These are phyloP conservation scores for Neurospora sp. DNA, from an alignment of 2,329 filamentous ascomycete genomes.

Conservation along the genomic window DNA sequence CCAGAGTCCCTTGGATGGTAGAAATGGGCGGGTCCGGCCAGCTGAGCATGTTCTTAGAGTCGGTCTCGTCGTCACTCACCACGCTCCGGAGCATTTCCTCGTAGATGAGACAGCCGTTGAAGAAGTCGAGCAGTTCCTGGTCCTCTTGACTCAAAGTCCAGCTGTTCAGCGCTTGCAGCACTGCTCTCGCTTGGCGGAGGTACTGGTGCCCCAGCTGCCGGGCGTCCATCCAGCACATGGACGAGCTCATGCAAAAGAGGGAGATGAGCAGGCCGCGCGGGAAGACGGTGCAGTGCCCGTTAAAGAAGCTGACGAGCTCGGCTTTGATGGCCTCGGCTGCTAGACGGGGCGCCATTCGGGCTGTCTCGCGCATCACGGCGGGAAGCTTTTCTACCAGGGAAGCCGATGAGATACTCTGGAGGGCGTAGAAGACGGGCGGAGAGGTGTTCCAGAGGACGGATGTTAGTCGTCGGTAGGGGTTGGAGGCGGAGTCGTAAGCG, in stretches of 20 bases:
- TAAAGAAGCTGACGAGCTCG: constrained; percentile 14
- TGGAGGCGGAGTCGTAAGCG: constrained; percentile 18
- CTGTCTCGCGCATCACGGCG: constrained; percentile 16
- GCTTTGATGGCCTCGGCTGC: constrained; percentile 17
- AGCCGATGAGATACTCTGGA: constrained; percentile 13
- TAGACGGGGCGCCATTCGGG: constrained; percentile 12
- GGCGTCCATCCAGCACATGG: constrained; percentile 20
- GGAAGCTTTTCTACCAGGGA: constrained; percentile 20
- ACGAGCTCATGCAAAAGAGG: constrained; percentile 22
- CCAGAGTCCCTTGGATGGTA: constrained; percentile 1
- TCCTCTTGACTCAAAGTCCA: constrained; percentile 5
- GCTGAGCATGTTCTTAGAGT: constrained; percentile 19
- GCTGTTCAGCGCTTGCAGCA: constrained; percentile 14
- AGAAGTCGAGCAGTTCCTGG: constrained; percentile 17
- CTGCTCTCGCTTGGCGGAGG: constrained; percentile 15
- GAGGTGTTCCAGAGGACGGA: constrained; percentile 17
- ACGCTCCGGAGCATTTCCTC: constrained; percentile 21
- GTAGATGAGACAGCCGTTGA: constrained; percentile 21
- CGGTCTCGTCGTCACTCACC: constrained; percentile 19
- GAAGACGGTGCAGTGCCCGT: constrained; percentile 5
- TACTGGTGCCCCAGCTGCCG: constrained; percentile 18
- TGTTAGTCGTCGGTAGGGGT: constrained; percentile 19
- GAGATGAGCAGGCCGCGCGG: constrained; percentile 17
- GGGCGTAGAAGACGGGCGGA: constrained; percentile 16
- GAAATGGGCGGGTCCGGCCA: constrained; percentile 14